phyloP scores from a whole-genome alignment of 2,329 filamentous ascomycete genomes.

The Fusarium pseudonygamai region DNA sequence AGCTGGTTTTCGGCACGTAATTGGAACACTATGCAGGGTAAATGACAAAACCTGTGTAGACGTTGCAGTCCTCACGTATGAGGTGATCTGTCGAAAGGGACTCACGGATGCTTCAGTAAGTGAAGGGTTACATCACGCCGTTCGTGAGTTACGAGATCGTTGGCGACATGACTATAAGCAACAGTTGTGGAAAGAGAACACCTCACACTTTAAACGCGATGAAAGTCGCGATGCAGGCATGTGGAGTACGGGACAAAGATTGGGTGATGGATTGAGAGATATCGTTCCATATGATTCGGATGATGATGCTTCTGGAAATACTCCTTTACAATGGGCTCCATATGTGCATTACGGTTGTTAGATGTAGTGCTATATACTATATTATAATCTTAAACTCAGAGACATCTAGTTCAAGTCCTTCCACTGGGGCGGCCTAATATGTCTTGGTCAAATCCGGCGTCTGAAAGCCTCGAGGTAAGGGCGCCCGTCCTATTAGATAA shows the following conservation, averaged over 20 bases:
- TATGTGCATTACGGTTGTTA: not conserved
- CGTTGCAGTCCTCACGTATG: not conserved
- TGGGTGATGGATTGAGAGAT: not conserved
- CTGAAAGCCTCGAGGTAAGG: too few species aligned
- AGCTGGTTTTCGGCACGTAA: not conserved
- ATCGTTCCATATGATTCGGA: not conserved
- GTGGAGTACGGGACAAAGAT: not conserved
- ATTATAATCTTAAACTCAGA: too few species aligned
- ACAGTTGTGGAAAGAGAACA: not conserved
- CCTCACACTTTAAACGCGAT: not conserved
- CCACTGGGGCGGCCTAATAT: too few species aligned
- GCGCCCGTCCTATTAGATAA: too few species aligned
- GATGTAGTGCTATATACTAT: not conserved
- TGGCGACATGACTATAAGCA: not conserved
- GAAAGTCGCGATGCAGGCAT: not conserved
- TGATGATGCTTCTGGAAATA: not conserved
- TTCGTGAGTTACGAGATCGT: not conserved
- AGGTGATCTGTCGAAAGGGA: not conserved
- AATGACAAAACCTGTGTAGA: not conserved
- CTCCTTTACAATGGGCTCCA: not conserved
- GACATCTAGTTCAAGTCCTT: too few species aligned
- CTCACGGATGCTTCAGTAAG: not conserved
- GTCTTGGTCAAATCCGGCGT: too few species aligned
- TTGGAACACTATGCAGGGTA: not conserved
- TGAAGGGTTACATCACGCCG: not conserved